A percentile compares a stretch with the other conserved stretches of the same genome.
Conservation (phyloP, 768 basidiomycete genomes). For the Podaxis sp. region DNA sequence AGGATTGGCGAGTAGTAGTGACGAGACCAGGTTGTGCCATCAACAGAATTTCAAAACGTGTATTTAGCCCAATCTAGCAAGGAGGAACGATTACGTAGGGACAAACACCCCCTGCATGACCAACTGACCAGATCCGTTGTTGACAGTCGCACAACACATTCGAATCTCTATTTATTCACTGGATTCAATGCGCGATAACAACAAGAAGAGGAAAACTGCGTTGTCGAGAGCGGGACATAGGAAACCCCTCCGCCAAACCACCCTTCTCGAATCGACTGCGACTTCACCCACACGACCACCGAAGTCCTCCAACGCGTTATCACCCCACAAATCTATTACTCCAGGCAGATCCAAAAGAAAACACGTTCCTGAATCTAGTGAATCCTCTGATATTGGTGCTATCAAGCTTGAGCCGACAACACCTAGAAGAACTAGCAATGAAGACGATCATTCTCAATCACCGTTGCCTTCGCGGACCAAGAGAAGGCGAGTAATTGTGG, state of each 20-base stretch:
- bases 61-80: background rate
- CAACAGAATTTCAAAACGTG: background rate
- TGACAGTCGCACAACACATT: background rate
- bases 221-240: constrained; percentile 12
- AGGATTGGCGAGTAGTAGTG: background rate
- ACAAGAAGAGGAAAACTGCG: constrained; percentile 1
- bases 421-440: constrained; percentile 12
- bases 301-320: background rate
- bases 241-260: constrained; percentile 37
- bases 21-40: background rate
- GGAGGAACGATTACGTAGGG: background rate
- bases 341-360: constrained; percentile 11
- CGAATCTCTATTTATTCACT: background rate
- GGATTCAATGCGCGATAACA: constrained; percentile 1
- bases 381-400: constrained; percentile 41
- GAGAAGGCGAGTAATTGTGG: constrained; percentile 10
- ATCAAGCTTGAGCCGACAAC: constrained; percentile 45
- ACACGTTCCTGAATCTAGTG: constrained; percentile 14
- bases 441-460: constrained; percentile 9
- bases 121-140: background rate
- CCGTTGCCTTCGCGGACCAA: constrained; percentile 8
- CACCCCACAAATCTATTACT: background rate
- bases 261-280: constrained; percentile 27
- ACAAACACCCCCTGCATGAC: background rate
- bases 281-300: constrained; percentile 12